Percentiles rank a stretch among this genome's conserved stretches.
phyloP scores from a whole-genome alignment of 345 rosid genomes.

The Moricandia arvensis region DNA sequence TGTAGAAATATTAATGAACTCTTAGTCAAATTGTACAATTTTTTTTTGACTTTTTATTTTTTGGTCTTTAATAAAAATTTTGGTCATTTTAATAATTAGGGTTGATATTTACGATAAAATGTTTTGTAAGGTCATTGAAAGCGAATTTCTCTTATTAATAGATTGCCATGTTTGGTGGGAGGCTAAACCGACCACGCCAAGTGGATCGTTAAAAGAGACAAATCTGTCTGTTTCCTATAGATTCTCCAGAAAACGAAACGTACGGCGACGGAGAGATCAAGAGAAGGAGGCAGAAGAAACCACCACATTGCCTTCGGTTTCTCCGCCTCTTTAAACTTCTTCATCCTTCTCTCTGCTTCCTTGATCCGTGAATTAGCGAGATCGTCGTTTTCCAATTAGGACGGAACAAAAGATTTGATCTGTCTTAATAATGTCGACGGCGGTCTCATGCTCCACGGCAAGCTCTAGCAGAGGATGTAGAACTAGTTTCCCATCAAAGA shows the following conservation, averaged over 20 bases:
- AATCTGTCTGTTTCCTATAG: conserved; percentile 12
- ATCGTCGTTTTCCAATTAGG: neutral
- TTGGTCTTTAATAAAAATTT: no score
- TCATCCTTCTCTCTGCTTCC: neutral
- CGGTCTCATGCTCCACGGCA: conserved; percentile 33
- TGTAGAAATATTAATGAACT: no score
- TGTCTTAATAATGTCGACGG: conserved; percentile 27
- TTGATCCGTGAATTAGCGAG: conserved; percentile 2
- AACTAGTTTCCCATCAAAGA: neutral
- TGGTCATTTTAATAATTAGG: no score
- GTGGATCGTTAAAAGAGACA: conserved; percentile 15
- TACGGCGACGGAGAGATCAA: conserved; percentile 31
- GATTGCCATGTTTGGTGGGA: conserved; percentile 28
- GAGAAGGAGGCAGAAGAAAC: neutral
- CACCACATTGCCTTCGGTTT: neutral
- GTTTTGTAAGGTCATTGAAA: no score
- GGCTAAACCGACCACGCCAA: conserved; percentile 17
- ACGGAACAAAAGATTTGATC: neutral
- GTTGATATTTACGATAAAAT: no score
- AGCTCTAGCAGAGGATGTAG: conserved; percentile 24
- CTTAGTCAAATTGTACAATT: no score
- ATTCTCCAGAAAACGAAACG: conserved; percentile 7
- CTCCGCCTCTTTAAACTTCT: conserved; percentile 10
- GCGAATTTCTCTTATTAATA: no score
- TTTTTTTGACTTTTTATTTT: no score